Base-by-base conservation (phyloP, 75 land plant genomes). In the Picea sitchensis region DNA sequence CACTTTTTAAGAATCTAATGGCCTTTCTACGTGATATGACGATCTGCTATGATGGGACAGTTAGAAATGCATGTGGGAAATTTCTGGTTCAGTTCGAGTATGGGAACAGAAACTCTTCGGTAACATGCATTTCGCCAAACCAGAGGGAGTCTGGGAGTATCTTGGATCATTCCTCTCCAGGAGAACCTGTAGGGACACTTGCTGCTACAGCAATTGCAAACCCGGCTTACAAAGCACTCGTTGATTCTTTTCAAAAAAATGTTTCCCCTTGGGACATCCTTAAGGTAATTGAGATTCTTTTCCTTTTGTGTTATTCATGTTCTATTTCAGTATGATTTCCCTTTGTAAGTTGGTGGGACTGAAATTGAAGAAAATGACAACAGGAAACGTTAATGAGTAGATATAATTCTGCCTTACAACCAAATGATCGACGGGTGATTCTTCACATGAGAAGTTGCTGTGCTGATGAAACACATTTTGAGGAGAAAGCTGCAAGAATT, bases 201-300 rank as follows among this genome's bases (percentile, higher is more conserved):
- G 99, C 99, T 72, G 99, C 96, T 15, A 98, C 98, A 36, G 99
- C 99, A 26, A 83, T 98, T 65, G 86, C 95, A 57, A 92, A 92
- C 75, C 99, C 99, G 73, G 96, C 97, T 30, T 98, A 98, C 77
- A 91, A 93, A 76, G 88, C 91, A 6, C 90, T 96, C 57, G 83
- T 90, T 61, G 92, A 91, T 84, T 91, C 93, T 47, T 82, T 92
- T 61, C 84, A 86, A 41, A 92, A 86, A 30, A 88, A 83, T 60
- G 84, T 80, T 65, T 87, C 88, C 13, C 96, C 98, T 32, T 91
- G 94, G 91, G 92, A 94, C 63, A 79, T 90, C 65, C 84, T 96
- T 82, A 91, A 94, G 99, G 99, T 94, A 81, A 11, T 57, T 56
- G 11, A 1, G 36, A 30, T 78, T 32, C 59, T 44, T 5, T 71